A percentile compares a stretch with the other conserved stretches of the same genome.
Conservation (phyloP, 352 stramenopile genomes). For the Thalassiosira hispida region DNA sequence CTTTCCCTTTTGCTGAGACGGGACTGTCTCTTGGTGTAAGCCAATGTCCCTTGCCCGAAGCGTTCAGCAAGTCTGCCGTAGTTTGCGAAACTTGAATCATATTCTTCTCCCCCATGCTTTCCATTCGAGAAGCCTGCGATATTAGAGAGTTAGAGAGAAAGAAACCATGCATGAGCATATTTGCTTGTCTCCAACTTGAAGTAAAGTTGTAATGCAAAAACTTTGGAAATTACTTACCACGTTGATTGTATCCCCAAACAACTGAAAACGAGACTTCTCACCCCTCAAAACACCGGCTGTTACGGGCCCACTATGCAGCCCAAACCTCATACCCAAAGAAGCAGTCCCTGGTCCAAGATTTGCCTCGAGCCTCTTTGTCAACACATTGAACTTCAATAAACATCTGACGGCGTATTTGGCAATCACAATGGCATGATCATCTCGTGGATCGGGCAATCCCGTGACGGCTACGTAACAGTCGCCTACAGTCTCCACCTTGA, state of each 20-base stretch:
- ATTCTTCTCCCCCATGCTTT: slow-evolving; percentile 47
- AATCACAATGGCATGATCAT: slow-evolving; percentile 62
- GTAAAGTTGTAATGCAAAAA: background rate
- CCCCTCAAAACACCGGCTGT: slow-evolving; percentile 58
- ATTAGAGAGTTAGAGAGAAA: background rate
- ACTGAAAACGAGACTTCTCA: slow-evolving; percentile 52
- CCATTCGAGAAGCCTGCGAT: slow-evolving; percentile 34
- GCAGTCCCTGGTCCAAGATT: slow-evolving; percentile 48
- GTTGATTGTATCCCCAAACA: slow-evolving; percentile 68
- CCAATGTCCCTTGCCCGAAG: slow-evolving; percentile 43
- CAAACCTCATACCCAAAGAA: slow-evolving; percentile 46
- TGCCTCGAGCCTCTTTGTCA: slow-evolving; percentile 42
- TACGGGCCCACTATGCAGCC: slow-evolving; percentile 52
- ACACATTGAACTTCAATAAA: slow-evolving; percentile 41
- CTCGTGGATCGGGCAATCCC: slow-evolving; percentile 48
- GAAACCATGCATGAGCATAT: background rate
- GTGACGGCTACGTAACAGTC: slow-evolving; percentile 67
- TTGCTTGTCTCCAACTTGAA: background rate
- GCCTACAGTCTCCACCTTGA: slow-evolving; percentile 71
- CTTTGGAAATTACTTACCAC: slow-evolving; percentile 10
- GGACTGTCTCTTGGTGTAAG: slow-evolving; percentile 29
- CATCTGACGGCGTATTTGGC: slow-evolving; percentile 53
- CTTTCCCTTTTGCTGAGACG: slow-evolving; percentile 62
- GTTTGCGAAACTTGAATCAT: slow-evolving; percentile 58
- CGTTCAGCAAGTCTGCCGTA: slow-evolving; percentile 53